Evolutionary conservation across 2,329 filamentous ascomycete genomes (phyloP).

Genomic region (Ceratocystis variospora): DNA sequence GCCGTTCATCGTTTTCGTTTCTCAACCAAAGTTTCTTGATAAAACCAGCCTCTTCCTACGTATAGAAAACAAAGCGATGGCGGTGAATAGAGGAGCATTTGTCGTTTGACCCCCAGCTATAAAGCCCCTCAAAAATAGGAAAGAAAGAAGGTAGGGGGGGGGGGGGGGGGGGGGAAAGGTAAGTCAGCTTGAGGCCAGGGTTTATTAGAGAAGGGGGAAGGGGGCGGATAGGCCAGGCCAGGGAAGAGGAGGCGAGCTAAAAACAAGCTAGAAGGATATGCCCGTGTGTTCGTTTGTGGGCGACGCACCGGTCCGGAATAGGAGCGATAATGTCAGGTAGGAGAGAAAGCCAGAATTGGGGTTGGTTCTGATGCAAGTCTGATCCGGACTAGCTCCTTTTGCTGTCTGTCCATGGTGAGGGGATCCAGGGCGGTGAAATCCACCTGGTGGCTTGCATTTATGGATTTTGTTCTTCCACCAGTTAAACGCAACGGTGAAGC

Average conservation of each 20-base stretch:
- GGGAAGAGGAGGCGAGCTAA: neutral
- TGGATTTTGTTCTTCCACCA: conserved; percentile 2
- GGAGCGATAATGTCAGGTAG: neutral
- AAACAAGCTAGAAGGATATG: neutral
- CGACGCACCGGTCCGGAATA: conserved; percentile 5
- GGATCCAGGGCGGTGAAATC: neutral
- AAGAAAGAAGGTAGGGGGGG: too few species aligned
- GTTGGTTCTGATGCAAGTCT: too few species aligned
- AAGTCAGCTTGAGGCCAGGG: conserved; percentile 2
- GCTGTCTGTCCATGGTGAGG: neutral
- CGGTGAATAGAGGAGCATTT: neutral
- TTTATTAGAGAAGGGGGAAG: neutral
- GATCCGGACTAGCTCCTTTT: too few species aligned
- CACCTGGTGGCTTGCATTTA: neutral
- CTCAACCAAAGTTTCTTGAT: neutral
- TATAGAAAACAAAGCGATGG: neutral
- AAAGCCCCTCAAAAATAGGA: neutral
- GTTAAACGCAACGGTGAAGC: neutral
- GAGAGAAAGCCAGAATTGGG: neutral
- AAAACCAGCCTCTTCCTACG: neutral
- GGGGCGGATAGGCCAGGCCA: neutral
- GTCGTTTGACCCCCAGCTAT: neutral
- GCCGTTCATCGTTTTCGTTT: neutral
- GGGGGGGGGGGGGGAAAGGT: neutral
- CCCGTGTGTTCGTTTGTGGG: neutral